A percentile compares a stretch with the other conserved stretches of the same genome.
phyloP scores from a whole-genome alignment of 257 asterid genomes.

The Petunia secreta region DNA sequence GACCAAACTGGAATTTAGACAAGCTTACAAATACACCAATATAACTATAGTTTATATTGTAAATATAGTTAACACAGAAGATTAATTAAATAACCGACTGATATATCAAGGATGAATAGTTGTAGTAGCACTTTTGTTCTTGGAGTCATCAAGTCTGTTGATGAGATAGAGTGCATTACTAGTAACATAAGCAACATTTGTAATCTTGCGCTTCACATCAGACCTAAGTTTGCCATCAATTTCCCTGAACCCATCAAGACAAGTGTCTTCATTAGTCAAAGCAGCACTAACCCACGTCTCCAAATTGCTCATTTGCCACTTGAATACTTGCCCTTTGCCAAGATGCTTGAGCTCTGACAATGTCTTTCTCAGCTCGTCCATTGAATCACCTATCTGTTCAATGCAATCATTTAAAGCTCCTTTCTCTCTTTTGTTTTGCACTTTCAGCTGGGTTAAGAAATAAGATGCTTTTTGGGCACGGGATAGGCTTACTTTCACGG shows the following conservation, averaged over 20 bases:
- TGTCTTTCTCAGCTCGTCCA: slow-evolving; percentile 66
- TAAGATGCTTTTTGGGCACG: slow-evolving; percentile 48
- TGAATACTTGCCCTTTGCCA: slow-evolving; percentile 58
- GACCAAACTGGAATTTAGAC: slow-evolving; percentile 1
- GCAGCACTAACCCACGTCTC: slow-evolving; percentile 99
- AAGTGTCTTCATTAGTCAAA: slow-evolving; percentile 81
- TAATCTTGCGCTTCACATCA: slow-evolving; percentile 62
- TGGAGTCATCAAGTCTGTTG: slow-evolving; percentile 54
- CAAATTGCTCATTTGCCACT: slow-evolving; percentile 92
- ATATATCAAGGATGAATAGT: neutral
- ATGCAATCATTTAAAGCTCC: slow-evolving; percentile 73
- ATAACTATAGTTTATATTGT: neutral
- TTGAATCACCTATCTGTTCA: slow-evolving; percentile 69
- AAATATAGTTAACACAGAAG: neutral
- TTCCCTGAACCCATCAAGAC: slow-evolving; percentile 88
- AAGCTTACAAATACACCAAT: neutral
- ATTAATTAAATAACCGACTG: neutral
- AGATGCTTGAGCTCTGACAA: slow-evolving; percentile 65
- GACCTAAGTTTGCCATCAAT: slow-evolving; percentile 53
- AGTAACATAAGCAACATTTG: slow-evolving; percentile 71
- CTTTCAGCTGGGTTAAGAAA: slow-evolving; percentile 48
- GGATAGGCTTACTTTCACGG: slow-evolving; percentile 67
- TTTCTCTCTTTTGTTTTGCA: slow-evolving; percentile 46
- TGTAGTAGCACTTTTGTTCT: neutral
- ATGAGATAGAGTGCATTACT: slow-evolving; percentile 90